Percentiles rank a stretch among this genome's conserved stretches.
These are phyloP conservation scores for Niebla homalea DNA, from an alignment of 495 filamentous ascomycete genomes.

Conservation along the genomic window DNA sequence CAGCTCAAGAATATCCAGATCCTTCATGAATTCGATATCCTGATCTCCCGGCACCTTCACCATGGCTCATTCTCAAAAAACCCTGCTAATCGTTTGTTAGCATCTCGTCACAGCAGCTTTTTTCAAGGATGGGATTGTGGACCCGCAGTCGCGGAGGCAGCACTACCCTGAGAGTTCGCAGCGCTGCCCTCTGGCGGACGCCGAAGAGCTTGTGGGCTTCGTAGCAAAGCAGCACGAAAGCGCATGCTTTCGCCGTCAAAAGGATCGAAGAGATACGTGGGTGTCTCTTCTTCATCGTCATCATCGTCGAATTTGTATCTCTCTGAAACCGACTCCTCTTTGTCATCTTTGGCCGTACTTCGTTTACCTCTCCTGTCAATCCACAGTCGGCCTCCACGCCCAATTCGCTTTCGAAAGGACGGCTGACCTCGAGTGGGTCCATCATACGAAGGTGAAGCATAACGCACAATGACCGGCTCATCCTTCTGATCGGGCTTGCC, in stretches of 20 bases:
- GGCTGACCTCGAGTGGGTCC: constrained; percentile 33
- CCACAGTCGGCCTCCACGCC: constrained; percentile 64
- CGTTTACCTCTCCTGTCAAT: constrained; percentile 58
- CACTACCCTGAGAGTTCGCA: constrained; percentile 4
- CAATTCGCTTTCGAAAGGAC: constrained; percentile 55
- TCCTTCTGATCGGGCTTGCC: constrained; percentile 18
- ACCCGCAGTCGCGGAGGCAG: not conserved
- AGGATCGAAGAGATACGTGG: constrained; percentile 53
- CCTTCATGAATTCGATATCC: too few species aligned
- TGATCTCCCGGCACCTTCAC: too few species aligned
- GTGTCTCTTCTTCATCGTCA: constrained; percentile 54
- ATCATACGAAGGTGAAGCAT: constrained; percentile 32
- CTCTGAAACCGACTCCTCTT: constrained; percentile 34
- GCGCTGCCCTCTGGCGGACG: constrained; percentile 5
- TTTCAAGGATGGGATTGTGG: constrained; percentile 35
- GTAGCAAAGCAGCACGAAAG: constrained; percentile 44
- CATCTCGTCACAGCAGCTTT: constrained; percentile 53
- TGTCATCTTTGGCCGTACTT: constrained; percentile 15
- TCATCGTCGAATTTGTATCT: constrained; percentile 74
- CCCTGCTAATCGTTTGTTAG: constrained; percentile 56
- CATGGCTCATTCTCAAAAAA: constrained; percentile 14
- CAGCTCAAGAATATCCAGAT: too few species aligned
- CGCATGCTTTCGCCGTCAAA: constrained; percentile 57
- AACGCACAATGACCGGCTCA: constrained; percentile 32
- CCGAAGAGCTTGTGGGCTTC: constrained; percentile 15